Percentiles rank a stretch among this genome's conserved stretches.
These are phyloP conservation scores for Diplodia mutila DNA, from an alignment of 2,329 filamentous ascomycete species.

Conservation along the genomic window DNA sequence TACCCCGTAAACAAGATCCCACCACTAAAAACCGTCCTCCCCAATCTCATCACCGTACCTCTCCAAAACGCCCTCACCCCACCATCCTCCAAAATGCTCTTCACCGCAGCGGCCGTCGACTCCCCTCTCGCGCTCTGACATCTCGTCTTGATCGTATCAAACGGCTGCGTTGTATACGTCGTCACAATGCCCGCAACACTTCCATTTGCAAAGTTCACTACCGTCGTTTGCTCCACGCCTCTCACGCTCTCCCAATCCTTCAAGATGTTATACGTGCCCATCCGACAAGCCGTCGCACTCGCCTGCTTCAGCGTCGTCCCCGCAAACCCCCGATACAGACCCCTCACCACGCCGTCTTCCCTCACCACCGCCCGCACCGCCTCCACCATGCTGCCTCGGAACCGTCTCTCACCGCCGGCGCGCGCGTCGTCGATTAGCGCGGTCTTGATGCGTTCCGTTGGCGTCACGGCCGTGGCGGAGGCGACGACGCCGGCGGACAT, in stretches of 20 bases:
- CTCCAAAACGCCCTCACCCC: constrained; percentile 67
- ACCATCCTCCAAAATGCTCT: constrained; percentile 58
- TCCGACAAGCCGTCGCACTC: constrained; percentile 63
- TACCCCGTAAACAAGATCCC: constrained; percentile 41
- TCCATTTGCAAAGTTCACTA: constrained; percentile 65
- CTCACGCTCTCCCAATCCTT: constrained; percentile 60
- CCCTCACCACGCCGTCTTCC: constrained; percentile 56
- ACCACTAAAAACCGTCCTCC: constrained; percentile 66
- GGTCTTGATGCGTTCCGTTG: constrained; percentile 70
- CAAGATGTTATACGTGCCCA: constrained; percentile 66
- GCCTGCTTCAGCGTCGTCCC: constrained; percentile 67
- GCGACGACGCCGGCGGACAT: constrained; percentile 93
- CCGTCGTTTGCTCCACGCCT: constrained; percentile 54
- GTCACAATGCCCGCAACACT: constrained; percentile 64
- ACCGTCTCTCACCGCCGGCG: constrained; percentile 47
- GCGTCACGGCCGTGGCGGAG: constrained; percentile 74
- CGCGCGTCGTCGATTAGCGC: constrained; percentile 67
- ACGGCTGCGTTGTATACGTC: constrained; percentile 63
- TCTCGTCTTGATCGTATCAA: constrained; percentile 67
- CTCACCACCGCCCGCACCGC: constrained; percentile 54
- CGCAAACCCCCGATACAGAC: constrained; percentile 61
- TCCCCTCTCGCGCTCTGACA: constrained; percentile 63
- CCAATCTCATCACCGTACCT: constrained; percentile 69
- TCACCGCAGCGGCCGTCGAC: constrained; percentile 60
- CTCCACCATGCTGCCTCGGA: constrained; percentile 53